These are phyloP conservation scores for Chenopodium album DNA, from an alignment of 148 eudicot species.

Conservation along the genomic window DNA sequence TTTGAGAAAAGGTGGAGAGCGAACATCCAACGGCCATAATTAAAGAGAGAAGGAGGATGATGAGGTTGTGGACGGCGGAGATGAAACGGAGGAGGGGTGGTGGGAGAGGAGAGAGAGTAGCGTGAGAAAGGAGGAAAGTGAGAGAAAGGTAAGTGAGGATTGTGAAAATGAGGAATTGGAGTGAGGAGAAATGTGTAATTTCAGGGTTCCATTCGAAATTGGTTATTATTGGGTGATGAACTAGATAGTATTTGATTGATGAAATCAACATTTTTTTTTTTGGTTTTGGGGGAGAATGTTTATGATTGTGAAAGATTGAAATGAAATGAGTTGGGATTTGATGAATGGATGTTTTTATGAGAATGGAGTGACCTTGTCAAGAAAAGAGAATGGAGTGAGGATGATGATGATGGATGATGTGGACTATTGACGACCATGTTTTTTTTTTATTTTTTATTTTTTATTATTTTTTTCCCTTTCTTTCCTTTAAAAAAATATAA, in stretches of 20 bases:
- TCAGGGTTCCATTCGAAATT: conserved; percentile 46
- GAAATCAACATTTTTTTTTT: not conserved
- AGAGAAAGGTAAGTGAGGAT: conserved; percentile 55
- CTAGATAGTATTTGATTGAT: conserved; percentile 37
- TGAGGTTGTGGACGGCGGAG: conserved; percentile 54
- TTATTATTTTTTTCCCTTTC: too few relatives aligned
- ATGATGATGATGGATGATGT: not conserved
- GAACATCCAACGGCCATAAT: conserved; percentile 58
- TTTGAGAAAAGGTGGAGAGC: conserved; percentile 56
- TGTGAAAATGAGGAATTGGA: conserved; percentile 43
- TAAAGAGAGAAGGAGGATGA: conserved; percentile 70
- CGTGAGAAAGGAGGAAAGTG: conserved; percentile 43
- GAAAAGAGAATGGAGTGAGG: not conserved
- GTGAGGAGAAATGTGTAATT: conserved; percentile 46
- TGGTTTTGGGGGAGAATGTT: not conserved
- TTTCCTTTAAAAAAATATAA: too few relatives aligned
- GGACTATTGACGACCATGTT: not conserved
- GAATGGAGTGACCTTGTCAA: not conserved
- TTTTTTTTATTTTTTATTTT: not conserved
- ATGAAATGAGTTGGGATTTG: not conserved
- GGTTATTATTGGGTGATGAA: conserved; percentile 55
- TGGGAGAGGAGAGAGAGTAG: conserved; percentile 33
- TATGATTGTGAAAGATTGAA: too few relatives aligned
- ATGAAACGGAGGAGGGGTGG: conserved; percentile 47
- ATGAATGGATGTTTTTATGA: not conserved